Evolutionary conservation across 108 stramenopile genomes (phyloP).

Genomic region (Discostella stelligeroides): DNA sequence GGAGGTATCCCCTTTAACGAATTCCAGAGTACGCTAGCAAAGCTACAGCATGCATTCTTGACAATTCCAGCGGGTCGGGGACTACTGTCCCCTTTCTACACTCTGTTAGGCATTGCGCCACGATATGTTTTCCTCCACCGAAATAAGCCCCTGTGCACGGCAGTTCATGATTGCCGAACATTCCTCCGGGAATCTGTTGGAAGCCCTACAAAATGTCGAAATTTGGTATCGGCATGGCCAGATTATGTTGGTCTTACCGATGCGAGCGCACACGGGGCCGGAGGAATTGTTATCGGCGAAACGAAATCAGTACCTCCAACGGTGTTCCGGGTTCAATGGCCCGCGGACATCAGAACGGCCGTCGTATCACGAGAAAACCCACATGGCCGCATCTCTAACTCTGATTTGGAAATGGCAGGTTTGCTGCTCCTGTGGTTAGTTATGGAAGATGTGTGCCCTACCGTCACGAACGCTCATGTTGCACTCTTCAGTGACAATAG

Average conservation of each 20-base stretch:
- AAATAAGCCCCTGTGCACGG: background rate
- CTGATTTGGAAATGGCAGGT: no score
- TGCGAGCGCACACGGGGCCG: conserved; percentile 41
- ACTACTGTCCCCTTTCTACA: background rate
- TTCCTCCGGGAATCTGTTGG: conserved; percentile 5
- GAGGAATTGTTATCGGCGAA: conserved; percentile 18
- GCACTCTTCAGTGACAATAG: background rate
- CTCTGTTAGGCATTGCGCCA: background rate
- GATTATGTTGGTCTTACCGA: conserved; percentile 6
- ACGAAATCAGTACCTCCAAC: background rate
- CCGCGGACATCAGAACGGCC: conserved; percentile 7
- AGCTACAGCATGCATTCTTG: no score
- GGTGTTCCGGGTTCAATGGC: no score
- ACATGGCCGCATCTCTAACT: conserved; percentile 37
- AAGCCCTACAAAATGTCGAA: conserved; percentile 3
- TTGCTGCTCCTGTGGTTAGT: conserved; percentile 1
- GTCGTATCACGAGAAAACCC: conserved; percentile 37
- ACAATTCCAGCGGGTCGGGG: no score
- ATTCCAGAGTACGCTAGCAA: background rate
- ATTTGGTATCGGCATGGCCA: conserved; percentile 4
- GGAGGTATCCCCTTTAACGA: conserved; percentile 14
- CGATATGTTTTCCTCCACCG: background rate
- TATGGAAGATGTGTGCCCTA: no score
- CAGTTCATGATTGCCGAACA: background rate
- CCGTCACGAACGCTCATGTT: background rate